A percentile compares a stretch with the other conserved stretches of the same genome.
These are phyloP conservation scores for Chlamydomonas eustigma DNA, from an alignment of 139 green algal genomes.

Conservation along the genomic window DNA sequence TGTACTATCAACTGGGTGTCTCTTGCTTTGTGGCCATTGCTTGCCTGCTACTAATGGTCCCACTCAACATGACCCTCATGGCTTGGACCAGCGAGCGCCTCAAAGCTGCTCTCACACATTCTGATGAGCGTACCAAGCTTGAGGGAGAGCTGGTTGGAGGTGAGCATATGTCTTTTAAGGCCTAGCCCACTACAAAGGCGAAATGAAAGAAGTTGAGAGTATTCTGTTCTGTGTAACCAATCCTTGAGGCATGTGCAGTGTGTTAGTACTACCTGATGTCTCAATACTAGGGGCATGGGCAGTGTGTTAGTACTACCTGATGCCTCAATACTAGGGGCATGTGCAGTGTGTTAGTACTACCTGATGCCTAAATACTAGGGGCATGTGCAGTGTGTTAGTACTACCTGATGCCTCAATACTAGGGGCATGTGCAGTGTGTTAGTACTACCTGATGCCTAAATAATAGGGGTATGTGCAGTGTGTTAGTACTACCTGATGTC, in stretches of 20 bases:
- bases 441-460: no score
- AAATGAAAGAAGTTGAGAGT: no score
- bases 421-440: no score
- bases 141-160: conserved; percentile 59
- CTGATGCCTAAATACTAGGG: not conserved
- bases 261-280: no score
- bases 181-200: no score
- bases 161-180: no score
- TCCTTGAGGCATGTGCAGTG: not conserved
- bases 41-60: conserved; percentile 50
- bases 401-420: no score
- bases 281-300: not conserved
- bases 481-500: no score
- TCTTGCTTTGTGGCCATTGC: conserved; percentile 39
- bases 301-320: not conserved
- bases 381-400: no score
- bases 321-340: not conserved
- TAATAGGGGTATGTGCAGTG: no score
- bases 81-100: not conserved
- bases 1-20: conserved; percentile 56
- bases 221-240: no score
- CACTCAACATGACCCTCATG: conserved; percentile 33
- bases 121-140: conserved; percentile 64
- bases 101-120: conserved; percentile 33
- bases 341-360: conserved; percentile 1